These are phyloP conservation scores for Talaromyces sp. DNA, from an alignment of 2,329 filamentous ascomycete species.

Conservation along the genomic window DNA sequence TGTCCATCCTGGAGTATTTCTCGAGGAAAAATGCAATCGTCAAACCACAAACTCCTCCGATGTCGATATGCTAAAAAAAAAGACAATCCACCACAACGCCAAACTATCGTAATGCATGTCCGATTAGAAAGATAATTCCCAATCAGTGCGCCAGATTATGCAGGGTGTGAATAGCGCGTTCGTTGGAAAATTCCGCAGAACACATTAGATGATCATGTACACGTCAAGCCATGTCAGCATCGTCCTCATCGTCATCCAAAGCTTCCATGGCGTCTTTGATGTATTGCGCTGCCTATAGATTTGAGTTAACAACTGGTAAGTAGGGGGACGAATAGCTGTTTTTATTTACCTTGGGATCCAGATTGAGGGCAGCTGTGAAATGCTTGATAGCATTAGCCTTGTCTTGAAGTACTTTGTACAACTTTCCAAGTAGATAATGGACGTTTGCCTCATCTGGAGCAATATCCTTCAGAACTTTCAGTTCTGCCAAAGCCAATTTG, in stretches of 20 bases:
- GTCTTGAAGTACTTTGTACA: conserved; percentile 55
- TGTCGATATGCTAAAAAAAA: not conserved
- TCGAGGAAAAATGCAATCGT: not conserved
- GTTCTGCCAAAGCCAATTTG: conserved; percentile 69
- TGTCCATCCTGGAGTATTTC: not conserved
- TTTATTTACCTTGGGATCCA: conserved; percentile 82
- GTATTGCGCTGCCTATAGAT: conserved; percentile 70
- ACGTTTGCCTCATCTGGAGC: conserved; percentile 94
- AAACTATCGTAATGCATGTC: conserved; percentile 11
- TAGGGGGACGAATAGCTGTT: conserved; percentile 7
- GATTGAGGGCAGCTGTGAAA: conserved; percentile 88
- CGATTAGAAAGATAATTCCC: conserved; percentile 4
- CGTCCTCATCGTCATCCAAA: conserved; percentile 64
- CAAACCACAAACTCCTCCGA: not conserved
- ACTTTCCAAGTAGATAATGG: conserved; percentile 77
- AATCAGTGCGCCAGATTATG: conserved; percentile 7
- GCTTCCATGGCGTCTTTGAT: conserved; percentile 97
- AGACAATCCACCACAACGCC: conserved; percentile 7
- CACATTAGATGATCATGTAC: not conserved
- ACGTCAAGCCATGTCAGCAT: conserved; percentile 43
- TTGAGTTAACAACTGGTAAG: conserved; percentile 10
- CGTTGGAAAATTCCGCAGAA: not conserved
- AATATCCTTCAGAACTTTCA: conserved; percentile 82
- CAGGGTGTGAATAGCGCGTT: not conserved
- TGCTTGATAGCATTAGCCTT: conserved; percentile 77